These are phyloP conservation scores for Phlebopus sp. DNA, from an alignment of 1,284 basidiomycete genomes.

Conservation along the genomic window DNA sequence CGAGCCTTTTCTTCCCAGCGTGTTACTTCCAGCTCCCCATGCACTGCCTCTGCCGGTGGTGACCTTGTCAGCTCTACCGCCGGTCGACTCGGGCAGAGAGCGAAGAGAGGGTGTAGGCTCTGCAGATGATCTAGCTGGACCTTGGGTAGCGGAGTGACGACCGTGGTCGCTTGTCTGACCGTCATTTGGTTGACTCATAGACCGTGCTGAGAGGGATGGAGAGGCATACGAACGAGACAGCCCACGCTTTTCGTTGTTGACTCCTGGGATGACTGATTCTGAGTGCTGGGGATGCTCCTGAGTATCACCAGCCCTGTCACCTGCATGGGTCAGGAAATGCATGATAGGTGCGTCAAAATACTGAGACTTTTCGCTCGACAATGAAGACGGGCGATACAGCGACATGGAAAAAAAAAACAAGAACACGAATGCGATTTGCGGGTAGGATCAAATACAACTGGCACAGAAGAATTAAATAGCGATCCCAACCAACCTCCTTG, in stretches of 20 bases:
- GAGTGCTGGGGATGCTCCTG: background rate
- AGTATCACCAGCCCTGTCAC: background rate
- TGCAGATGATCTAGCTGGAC: background rate
- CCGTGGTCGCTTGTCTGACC: background rate
- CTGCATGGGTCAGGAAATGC: slow-evolving; percentile 7
- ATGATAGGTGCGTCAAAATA: slow-evolving; percentile 31
- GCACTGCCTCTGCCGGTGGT: background rate
- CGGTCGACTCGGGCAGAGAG: slow-evolving; percentile 23
- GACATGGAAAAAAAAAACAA: background rate
- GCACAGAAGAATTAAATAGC: slow-evolving; percentile 26
- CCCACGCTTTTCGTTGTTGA: slow-evolving; percentile 5
- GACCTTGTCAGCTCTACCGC: slow-evolving; percentile 6
- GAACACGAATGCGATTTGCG: slow-evolving; percentile 1
- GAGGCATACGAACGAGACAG: background rate
- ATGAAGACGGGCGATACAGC: slow-evolving; percentile 13
- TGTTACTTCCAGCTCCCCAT: background rate
- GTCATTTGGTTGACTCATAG: slow-evolving; percentile 3
- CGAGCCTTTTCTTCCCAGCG: slow-evolving; percentile 20
- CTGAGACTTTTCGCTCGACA: slow-evolving; percentile 18
- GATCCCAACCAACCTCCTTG: slow-evolving; percentile 3
- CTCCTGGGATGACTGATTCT: background rate
- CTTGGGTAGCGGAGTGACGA: background rate
- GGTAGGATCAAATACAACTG: background rate
- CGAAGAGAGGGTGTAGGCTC: slow-evolving; percentile 18
- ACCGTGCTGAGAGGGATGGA: background rate